Evolutionary conservation across 176 grass and related monocot species (phyloP).

Genomic region (Cymbopogon citratus): DNA sequence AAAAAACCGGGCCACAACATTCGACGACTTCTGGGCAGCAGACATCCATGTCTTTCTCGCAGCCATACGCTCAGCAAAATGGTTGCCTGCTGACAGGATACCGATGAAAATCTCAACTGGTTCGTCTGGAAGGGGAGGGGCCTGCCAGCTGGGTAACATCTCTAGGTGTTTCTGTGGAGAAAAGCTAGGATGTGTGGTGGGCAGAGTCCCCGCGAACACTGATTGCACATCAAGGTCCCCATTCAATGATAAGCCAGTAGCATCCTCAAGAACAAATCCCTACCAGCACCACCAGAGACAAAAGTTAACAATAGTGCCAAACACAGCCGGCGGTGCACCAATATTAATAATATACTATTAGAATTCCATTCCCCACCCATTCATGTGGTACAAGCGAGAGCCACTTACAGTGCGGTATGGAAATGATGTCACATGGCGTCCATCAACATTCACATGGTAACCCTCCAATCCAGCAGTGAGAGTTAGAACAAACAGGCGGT

Average conservation of each 20-base stretch:
- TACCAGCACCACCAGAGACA: constrained; percentile 40
- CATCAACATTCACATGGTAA: constrained; percentile 90
- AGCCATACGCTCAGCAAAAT: constrained; percentile 97
- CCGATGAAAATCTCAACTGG: constrained; percentile 85
- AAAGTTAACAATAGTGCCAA: background rate
- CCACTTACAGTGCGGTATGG: constrained; percentile 81
- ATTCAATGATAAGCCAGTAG: constrained; percentile 87
- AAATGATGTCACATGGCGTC: constrained; percentile 82
- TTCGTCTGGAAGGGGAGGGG: constrained; percentile 54
- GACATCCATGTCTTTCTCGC: constrained; percentile 96
- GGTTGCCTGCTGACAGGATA: constrained; percentile 93
- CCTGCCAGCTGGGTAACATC: constrained; percentile 73
- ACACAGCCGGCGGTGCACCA: background rate
- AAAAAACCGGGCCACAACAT: constrained; percentile 85
- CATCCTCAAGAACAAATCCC: constrained; percentile 94
- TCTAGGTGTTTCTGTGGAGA: constrained; percentile 78
- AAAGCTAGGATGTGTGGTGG: constrained; percentile 74
- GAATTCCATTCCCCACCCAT: background rate
- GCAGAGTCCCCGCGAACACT: constrained; percentile 78
- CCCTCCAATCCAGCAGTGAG: constrained; percentile 89
- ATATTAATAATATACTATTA: background rate
- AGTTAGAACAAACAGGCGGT: constrained; percentile 84
- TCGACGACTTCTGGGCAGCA: constrained; percentile 46
- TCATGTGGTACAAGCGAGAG: background rate
- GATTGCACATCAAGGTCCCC: constrained; percentile 85